Base-by-base conservation (phyloP, 768 basidiomycete species). In the Trametes cinnabarina region DNA sequence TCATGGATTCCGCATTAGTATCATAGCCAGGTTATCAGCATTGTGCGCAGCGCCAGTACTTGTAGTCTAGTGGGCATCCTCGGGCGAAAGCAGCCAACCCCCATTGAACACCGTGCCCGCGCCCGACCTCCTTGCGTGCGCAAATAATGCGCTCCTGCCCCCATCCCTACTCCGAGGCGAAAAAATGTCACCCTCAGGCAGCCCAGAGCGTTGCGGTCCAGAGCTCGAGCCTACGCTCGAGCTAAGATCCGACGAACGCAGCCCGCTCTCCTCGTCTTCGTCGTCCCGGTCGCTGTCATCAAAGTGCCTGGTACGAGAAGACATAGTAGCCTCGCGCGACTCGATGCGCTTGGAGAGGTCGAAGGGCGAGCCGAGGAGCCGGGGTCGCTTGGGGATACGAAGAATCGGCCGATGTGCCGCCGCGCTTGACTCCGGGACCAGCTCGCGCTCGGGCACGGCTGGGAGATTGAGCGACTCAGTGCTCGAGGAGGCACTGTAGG, bases 321-420 rank as follows among this genome's bases (percentile, higher is more conserved):
- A 15, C 22, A 7, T 28, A 15, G 46, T 7, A 1, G 2, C 35
- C 12, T 32, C 42, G 22, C 57, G 61, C 46, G 46, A 25, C 47
- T 54, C 47, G 17, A 57, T 58, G 11, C 57, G 57, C 43, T 60
- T 62, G 12, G 51, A 41, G 25, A 60, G 64, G 42, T 65, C 64
- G 50, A 65, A 65, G 4, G 64, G 64, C 3, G 64, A 65, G 22
- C 62, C 61, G 20, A 65, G 64, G 5, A 63, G 57, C 3, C 65
- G 62, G 3, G 65, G 62, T 10, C 65, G 65, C 50, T 66, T 66
- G 15, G 57, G 37, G 47, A 63, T 57, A 47, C 57, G 65, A 5
- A 63, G 53, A 42, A 55, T 49, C 19, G 64, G 51, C n/a, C 64
- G 51, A 14, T 11, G 22, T 0, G 34, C 40, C 17, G 32, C 19